Evolutionary conservation across 768 basidiomycete species (phyloP).

Genomic region (Leucogyrophana mollusca): DNA sequence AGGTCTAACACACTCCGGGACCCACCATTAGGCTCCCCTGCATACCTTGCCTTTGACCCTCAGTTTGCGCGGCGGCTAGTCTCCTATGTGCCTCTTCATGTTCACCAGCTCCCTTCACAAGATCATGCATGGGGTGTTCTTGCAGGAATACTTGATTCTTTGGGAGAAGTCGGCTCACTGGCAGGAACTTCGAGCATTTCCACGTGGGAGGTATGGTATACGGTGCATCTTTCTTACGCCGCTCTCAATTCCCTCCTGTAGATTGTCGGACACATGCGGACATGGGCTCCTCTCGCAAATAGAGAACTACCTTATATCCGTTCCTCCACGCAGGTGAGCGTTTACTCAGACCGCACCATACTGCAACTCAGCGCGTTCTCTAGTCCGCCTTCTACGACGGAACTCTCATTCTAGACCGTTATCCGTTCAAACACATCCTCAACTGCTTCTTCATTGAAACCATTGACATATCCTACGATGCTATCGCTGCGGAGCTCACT

Average conservation of each 20-base stretch:
- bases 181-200: conserved; percentile 42
- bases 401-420: conserved; percentile 48
- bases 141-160: conserved; percentile 48
- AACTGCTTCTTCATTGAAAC: conserved; percentile 67
- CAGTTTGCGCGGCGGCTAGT: conserved; percentile 64
- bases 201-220: conserved; percentile 59
- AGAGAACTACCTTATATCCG: conserved; percentile 56
- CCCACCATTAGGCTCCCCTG: conserved; percentile 44
- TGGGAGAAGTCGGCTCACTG: conserved; percentile 51
- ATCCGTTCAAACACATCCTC: conserved; percentile 52
- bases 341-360: background rate
- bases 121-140: conserved; percentile 53
- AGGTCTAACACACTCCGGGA: conserved; percentile 24
- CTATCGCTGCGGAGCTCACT: conserved; percentile 38
- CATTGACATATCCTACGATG: conserved; percentile 52
- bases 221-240: background rate
- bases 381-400: conserved; percentile 63
- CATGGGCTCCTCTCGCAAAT: conserved; percentile 43
- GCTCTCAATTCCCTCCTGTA: conserved; percentile 13
- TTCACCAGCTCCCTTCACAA: conserved; percentile 48
- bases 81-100: conserved; percentile 67
- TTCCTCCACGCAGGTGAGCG: conserved; percentile 59
- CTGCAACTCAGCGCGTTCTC: conserved; percentile 8
- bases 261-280: conserved; percentile 51
- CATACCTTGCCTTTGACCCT: conserved; percentile 60